These are phyloP conservation scores for Fusarium proliferatum DNA, from an alignment of 2,329 filamentous ascomycete species.

Conservation along the genomic window DNA sequence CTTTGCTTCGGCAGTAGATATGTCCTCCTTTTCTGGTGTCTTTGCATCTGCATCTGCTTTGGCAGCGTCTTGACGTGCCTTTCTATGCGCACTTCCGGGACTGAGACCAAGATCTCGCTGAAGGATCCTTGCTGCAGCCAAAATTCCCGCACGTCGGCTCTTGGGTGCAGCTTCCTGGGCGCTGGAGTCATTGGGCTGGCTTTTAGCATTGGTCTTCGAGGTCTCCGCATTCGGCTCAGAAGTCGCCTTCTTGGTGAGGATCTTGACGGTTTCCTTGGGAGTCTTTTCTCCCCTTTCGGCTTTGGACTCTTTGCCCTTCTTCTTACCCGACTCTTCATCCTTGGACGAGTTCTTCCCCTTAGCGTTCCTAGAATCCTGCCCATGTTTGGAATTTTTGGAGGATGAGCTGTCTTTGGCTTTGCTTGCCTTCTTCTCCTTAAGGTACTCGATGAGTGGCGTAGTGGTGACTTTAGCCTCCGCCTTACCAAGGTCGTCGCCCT, in stretches of 20 bases:
- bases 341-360: conserved; percentile 59
- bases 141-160: conserved; percentile 69
- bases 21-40: conserved; percentile 49
- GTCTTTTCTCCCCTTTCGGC: conserved; percentile 64
- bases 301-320: conserved; percentile 72
- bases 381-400: conserved; percentile 63
- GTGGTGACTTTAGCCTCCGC: conserved; percentile 74
- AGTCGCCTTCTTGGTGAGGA: conserved; percentile 69
- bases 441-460: conserved; percentile 89
- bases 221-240: conserved; percentile 61
- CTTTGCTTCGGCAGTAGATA: conserved; percentile 18
- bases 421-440: conserved; percentile 91
- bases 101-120: conserved; percentile 75
- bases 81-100: conserved; percentile 70
- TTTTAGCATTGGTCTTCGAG: conserved; percentile 55
- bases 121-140: conserved; percentile 71
- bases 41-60: conserved; percentile 65
- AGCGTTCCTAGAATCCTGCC: conserved; percentile 63
- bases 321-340: conserved; percentile 66
- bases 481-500: conserved; percentile 56
- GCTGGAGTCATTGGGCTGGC: conserved; percentile 46
- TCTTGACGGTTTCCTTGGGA: conserved; percentile 69
- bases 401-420: conserved; percentile 66
- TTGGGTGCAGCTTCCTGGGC: conserved; percentile 57
- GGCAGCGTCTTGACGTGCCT: conserved; percentile 67